Percentiles rank a stretch among this genome's conserved stretches.
Conservation (phyloP, 1,139 yeast species). For the Debaryomyces fabryi region DNA sequence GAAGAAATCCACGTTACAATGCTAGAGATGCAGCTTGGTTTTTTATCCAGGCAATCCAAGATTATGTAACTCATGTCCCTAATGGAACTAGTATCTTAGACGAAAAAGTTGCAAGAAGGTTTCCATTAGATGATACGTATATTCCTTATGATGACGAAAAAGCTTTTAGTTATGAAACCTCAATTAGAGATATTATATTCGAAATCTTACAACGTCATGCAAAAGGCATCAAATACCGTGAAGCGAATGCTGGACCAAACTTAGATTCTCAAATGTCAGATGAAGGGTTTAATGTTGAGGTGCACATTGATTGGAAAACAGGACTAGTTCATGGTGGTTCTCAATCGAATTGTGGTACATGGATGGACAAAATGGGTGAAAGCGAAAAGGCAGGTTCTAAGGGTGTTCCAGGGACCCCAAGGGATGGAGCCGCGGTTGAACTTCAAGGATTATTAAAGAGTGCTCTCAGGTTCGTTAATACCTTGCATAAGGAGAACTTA, state of each 20-base stretch:
- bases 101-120: slow-evolving; percentile 76
- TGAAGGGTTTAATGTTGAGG: slow-evolving; percentile 86
- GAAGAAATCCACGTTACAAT: slow-evolving; percentile 90
- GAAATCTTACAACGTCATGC: slow-evolving; percentile 90
- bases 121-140: slow-evolving; percentile 86
- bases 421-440: slow-evolving; percentile 97
- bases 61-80: slow-evolving; percentile 71
- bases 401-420: slow-evolving; percentile 95
- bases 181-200: slow-evolving; percentile 74
- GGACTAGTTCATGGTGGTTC: slow-evolving; percentile 93
- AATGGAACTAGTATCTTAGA: slow-evolving; percentile 67
- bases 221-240: slow-evolving; percentile 80
- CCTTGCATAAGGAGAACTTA: slow-evolving; percentile 52
- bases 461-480: slow-evolving; percentile 74
- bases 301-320: slow-evolving; percentile 82
- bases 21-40: slow-evolving; percentile 99
- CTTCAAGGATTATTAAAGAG: slow-evolving; percentile 88
- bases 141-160: slow-evolving; percentile 66
- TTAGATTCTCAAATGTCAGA: slow-evolving; percentile 91
- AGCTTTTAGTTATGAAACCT: slow-evolving; percentile 73
- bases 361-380: slow-evolving; percentile 99
- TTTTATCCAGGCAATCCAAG: slow-evolving; percentile 84
- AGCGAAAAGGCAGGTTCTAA: slow-evolving; percentile 78
- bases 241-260: slow-evolving; percentile 91
- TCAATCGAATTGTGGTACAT: slow-evolving; percentile 92